These are phyloP conservation scores for Neurospora sp. DNA, from an alignment of 2,329 filamentous ascomycete species.

Conservation along the genomic window DNA sequence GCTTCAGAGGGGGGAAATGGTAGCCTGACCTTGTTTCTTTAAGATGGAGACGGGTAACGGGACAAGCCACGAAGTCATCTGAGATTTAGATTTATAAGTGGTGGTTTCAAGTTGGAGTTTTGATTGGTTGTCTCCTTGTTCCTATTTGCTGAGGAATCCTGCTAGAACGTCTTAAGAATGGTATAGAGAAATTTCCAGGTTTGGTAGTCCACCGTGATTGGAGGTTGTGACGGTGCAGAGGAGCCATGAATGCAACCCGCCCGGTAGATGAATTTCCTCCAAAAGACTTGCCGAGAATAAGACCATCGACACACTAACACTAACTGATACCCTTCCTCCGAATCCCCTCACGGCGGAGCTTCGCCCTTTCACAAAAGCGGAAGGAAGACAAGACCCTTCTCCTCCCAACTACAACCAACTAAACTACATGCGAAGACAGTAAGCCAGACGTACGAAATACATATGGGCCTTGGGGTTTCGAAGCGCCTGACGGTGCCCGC, in stretches of 20 bases:
- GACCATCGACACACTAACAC: background rate
- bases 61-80: background rate
- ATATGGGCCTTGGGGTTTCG: background rate
- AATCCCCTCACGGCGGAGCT: background rate
- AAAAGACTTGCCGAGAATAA: background rate
- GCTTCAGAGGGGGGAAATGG: background rate
- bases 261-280: background rate
- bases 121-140: background rate
- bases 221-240: background rate
- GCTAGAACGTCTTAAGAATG: background rate
- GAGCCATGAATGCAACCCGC: background rate
- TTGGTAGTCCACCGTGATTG: background rate
- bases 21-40: background rate
- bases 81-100: background rate
- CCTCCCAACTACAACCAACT: background rate
- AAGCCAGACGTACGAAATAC: background rate
- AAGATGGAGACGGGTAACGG: background rate
- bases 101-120: background rate
- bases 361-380: background rate
- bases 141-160: background rate
- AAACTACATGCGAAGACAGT: background rate
- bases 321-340: background rate
- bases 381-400: background rate
- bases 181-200: background rate
- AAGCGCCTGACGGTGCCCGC: background rate